Conservation (phyloP, 768 basidiomycete species). For the Leccinum boreale region DNA sequence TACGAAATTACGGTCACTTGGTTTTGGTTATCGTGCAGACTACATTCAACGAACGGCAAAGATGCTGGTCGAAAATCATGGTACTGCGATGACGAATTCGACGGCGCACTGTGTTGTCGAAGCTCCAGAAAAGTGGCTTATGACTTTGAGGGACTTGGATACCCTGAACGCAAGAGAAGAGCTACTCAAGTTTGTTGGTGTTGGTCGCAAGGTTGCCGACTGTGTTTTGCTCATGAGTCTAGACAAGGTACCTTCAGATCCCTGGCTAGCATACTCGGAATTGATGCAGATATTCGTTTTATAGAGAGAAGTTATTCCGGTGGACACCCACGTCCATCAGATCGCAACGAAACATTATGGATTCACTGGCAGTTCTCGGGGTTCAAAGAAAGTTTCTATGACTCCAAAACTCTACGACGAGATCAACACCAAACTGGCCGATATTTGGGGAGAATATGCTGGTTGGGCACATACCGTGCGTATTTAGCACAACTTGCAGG, state of each 20-base stretch:
- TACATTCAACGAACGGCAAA: slow-evolving; percentile 83
- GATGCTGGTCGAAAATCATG: slow-evolving; percentile 65
- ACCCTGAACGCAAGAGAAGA: slow-evolving; percentile 67
- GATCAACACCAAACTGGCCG: slow-evolving; percentile 55
- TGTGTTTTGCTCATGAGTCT: slow-evolving; percentile 91
- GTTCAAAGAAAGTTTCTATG: slow-evolving; percentile 54
- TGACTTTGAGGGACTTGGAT: slow-evolving; percentile 43
- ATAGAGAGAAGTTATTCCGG: slow-evolving; percentile 85
- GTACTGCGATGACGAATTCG: slow-evolving; percentile 5
- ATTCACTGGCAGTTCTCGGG: slow-evolving; percentile 39
- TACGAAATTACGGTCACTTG: slow-evolving; percentile 67
- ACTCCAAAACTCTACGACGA: slow-evolving; percentile 75
- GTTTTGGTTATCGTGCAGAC: slow-evolving; percentile 94
- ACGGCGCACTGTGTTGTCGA: slow-evolving; percentile 29
- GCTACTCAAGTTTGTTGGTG: slow-evolving; percentile 81
- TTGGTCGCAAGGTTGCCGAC: slow-evolving; percentile 96
- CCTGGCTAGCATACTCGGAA: background rate
- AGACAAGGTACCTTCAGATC: slow-evolving; percentile 62
- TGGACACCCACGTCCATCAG: slow-evolving; percentile 94
- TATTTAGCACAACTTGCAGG: slow-evolving; percentile 1
- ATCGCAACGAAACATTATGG: slow-evolving; percentile 82
- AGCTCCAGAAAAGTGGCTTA: slow-evolving; percentile 60
- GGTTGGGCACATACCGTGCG: slow-evolving; percentile 89
- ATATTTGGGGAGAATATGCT: slow-evolving; percentile 79
- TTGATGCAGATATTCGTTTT: slow-evolving; percentile 2